Evolutionary conservation across 2,329 filamentous ascomycete species (phyloP).

Genomic region (Epichloe baconii): DNA sequence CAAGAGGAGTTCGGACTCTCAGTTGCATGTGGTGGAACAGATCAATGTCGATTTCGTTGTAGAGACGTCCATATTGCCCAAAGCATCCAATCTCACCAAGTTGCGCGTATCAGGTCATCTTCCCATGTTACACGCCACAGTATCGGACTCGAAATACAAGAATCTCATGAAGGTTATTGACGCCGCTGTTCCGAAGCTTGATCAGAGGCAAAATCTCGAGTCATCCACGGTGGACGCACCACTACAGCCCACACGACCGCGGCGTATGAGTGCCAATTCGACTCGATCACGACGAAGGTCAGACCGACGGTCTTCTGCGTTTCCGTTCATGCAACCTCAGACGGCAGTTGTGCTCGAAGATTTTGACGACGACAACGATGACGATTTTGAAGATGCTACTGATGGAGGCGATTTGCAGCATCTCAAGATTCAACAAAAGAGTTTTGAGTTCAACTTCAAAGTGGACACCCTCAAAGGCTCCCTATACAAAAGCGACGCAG

Average conservation of each 20-base stretch:
- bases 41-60: slow-evolving; percentile 97
- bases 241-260: slow-evolving; percentile 24
- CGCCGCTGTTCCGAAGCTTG: slow-evolving; percentile 79
- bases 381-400: slow-evolving; percentile 53
- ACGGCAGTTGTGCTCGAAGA: slow-evolving; percentile 71
- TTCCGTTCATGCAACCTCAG: slow-evolving; percentile 58
- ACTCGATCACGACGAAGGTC: slow-evolving; percentile 30
- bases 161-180: slow-evolving; percentile 92
- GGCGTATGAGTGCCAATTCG: slow-evolving; percentile 33
- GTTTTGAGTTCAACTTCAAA: slow-evolving; percentile 93
- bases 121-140: slow-evolving; percentile 78
- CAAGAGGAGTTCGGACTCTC: slow-evolving; percentile 51
- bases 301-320: slow-evolving; percentile 54
- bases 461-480: slow-evolving; percentile 92
- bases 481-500: slow-evolving; percentile 73
- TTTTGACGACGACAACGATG: slow-evolving; percentile 55
- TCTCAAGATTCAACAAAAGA: slow-evolving; percentile 70
- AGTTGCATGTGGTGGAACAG: slow-evolving; percentile 82
- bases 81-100: slow-evolving; percentile 83
- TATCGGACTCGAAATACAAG: slow-evolving; percentile 95
- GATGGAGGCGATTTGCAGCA: slow-evolving; percentile 42
- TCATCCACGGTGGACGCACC: slow-evolving; percentile 12
- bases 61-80: slow-evolving; percentile 94
- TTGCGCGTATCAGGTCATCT: slow-evolving; percentile 84
- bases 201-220: slow-evolving; percentile 23